Conservation (phyloP, 805 yeast genomes). For the Nakazawaea peltata region DNA sequence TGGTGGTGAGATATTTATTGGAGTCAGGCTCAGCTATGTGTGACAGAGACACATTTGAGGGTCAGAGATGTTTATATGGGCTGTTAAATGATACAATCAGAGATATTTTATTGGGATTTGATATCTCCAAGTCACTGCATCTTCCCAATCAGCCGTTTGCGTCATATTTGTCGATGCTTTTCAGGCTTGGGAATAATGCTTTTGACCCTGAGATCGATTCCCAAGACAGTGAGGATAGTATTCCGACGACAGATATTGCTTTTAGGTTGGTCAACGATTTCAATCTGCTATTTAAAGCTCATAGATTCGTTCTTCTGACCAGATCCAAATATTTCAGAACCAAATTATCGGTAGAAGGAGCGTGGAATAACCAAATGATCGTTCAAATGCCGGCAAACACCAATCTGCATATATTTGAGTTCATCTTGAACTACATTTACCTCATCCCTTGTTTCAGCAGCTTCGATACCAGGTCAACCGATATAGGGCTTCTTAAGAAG, state of each 20-base stretch:
- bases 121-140: slow-evolving; percentile 63
- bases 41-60: slow-evolving; percentile 76
- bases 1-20: slow-evolving; percentile 51
- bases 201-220: slow-evolving; percentile 14
- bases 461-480: no score
- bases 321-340: slow-evolving; percentile 25
- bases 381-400: slow-evolving; percentile 17
- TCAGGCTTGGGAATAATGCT: background rate
- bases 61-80: slow-evolving; percentile 70
- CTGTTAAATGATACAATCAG: slow-evolving; percentile 65
- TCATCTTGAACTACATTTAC: slow-evolving; percentile 19
- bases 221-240: background rate
- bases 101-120: slow-evolving; percentile 47
- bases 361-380: slow-evolving; percentile 9
- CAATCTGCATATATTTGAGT: slow-evolving; percentile 24
- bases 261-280: slow-evolving; percentile 17
- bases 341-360: slow-evolving; percentile 19
- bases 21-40: slow-evolving; percentile 61
- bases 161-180: slow-evolving; percentile 50
- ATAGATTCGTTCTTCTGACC: slow-evolving; percentile 33
- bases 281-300: slow-evolving; percentile 19
- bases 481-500: slow-evolving; percentile 19
- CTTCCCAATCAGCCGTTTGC: slow-evolving; percentile 59
- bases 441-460: slow-evolving; percentile 22
- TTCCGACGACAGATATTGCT: slow-evolving; percentile 25